Conservation (phyloP, 2,329 filamentous ascomycete species). For the Huntiella bhutanensis region DNA sequence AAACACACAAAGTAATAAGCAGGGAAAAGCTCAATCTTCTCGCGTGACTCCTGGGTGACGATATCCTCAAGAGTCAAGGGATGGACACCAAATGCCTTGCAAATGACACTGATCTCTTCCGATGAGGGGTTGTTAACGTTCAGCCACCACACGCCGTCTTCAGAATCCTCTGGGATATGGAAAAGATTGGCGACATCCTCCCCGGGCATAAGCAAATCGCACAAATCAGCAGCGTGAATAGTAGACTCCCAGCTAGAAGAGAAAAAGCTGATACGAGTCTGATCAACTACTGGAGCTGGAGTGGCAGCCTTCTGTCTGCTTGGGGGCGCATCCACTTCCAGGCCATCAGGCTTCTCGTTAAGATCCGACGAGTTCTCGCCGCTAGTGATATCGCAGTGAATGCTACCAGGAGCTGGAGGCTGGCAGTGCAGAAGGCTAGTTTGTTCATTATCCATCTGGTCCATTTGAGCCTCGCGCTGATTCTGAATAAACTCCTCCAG, state of each 20-base stretch:
- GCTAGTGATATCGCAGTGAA: conserved; percentile 14
- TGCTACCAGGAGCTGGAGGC: conserved; percentile 11
- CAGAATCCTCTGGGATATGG: conserved; percentile 39
- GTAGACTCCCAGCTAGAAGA: conserved; percentile 88
- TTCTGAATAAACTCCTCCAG: conserved; percentile 74
- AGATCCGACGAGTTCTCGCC: conserved; percentile 17
- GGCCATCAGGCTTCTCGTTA: conserved; percentile 25
- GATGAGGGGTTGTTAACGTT: conserved; percentile 82
- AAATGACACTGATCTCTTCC: conserved; percentile 72
- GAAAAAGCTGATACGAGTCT: conserved; percentile 88
- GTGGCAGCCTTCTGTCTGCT: neutral
- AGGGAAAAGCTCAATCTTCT: conserved; percentile 95
- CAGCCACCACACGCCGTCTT: conserved; percentile 91
- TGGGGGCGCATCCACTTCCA: neutral
- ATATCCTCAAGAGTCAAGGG: conserved; percentile 95
- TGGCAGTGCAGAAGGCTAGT: conserved; percentile 10
- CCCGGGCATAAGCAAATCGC: conserved; percentile 71
- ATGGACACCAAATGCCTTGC: conserved; percentile 88
- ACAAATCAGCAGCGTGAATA: conserved; percentile 75
- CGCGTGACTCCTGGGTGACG: conserved; percentile 79
- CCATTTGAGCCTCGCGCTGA: conserved; percentile 23
- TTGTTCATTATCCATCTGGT: conserved; percentile 14
- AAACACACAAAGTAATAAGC: conserved; percentile 98
- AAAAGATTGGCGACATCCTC: conserved; percentile 84
- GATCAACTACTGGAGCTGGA: conserved; percentile 22